These are phyloP conservation scores for Leptodontidium sp. DNA, from an alignment of 2,329 filamentous ascomycete species.

Conservation along the genomic window DNA sequence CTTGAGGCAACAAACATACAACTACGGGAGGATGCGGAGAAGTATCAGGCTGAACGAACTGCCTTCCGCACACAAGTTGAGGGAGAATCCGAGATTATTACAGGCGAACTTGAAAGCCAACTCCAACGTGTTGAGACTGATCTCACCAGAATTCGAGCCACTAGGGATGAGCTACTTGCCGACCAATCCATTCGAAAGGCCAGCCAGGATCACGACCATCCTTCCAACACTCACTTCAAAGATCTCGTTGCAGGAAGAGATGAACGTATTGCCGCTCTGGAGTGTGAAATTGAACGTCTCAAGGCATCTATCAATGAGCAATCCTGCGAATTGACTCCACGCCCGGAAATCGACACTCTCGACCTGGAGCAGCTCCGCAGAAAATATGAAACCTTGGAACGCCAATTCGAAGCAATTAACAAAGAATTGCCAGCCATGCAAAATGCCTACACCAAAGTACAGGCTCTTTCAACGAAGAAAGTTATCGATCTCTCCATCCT, in stretches of 20 bases:
- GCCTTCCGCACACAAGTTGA: conserved; percentile 83
- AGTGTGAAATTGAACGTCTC: conserved; percentile 82
- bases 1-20: conserved; percentile 88
- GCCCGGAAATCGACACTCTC: conserved; percentile 63
- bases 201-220: conserved; percentile 77
- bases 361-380: conserved; percentile 74
- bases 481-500: conserved; percentile 77
- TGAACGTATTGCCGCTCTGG: conserved; percentile 80
- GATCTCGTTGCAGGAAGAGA: conserved; percentile 83
- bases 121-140: conserved; percentile 84
- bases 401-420: conserved; percentile 84
- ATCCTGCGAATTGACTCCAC: conserved; percentile 49
- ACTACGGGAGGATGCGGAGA: conserved; percentile 84
- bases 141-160: conserved; percentile 82
- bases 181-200: conserved; percentile 83
- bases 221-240: conserved; percentile 75
- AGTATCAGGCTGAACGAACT: conserved; percentile 83
- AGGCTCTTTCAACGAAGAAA: conserved; percentile 85
- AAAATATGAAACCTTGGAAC: conserved; percentile 78
- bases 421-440: conserved; percentile 90
- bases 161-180: conserved; percentile 84
- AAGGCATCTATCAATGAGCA: conserved; percentile 61
- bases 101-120: conserved; percentile 82
- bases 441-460: conserved; percentile 88
- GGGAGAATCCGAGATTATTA: conserved; percentile 75